These are phyloP conservation scores for Entomortierella chlamydospora DNA, from an alignment of 192 early-diverging fungal genomes.

Conservation along the genomic window DNA sequence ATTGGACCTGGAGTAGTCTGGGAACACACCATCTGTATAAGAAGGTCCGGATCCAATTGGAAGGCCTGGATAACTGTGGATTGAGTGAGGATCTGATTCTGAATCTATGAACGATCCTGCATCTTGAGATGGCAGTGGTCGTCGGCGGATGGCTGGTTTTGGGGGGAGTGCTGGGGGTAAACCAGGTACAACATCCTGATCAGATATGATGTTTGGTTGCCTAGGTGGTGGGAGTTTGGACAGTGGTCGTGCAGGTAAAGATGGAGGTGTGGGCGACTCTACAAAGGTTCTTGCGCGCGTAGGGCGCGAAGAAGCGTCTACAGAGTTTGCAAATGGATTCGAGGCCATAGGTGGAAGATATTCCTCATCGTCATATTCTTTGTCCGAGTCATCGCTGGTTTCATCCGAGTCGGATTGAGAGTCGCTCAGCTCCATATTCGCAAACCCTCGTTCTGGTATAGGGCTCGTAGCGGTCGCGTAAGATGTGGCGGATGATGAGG, in stretches of 20 bases:
- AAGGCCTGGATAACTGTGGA: conserved; percentile 9
- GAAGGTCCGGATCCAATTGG: conserved; percentile 19
- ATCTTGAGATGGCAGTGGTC: conserved; percentile 28
- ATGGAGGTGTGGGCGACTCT: conserved; percentile 22
- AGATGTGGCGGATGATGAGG: conserved; percentile 9
- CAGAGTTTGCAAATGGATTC: conserved; percentile 35
- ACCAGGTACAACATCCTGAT: conserved; percentile 31
- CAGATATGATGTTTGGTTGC: conserved; percentile 2
- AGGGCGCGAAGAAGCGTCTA: conserved; percentile 17
- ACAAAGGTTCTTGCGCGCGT: conserved; percentile 16
- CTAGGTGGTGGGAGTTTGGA: conserved; percentile 11
- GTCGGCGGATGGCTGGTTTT: conserved; percentile 33
- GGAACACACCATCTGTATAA: conserved; percentile 42
- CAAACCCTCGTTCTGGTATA: conserved; percentile 35
- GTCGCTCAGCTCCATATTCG: conserved; percentile 45
- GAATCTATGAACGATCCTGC: conserved; percentile 21
- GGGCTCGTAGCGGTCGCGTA: conserved; percentile 30
- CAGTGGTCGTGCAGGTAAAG: conserved; percentile 39
- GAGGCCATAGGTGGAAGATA: conserved; percentile 4
- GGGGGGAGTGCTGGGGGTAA: conserved; percentile 41
- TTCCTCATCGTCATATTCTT: conserved; percentile 51
- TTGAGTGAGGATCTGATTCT: conserved; percentile 4
- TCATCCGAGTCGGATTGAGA: conserved; percentile 48
- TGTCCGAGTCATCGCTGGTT: conserved; percentile 53
- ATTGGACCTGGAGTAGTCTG: conserved; percentile 66